These are phyloP conservation scores for Aspergillus uvarum DNA, from an alignment of 2,329 filamentous ascomycete genomes.

Conservation along the genomic window DNA sequence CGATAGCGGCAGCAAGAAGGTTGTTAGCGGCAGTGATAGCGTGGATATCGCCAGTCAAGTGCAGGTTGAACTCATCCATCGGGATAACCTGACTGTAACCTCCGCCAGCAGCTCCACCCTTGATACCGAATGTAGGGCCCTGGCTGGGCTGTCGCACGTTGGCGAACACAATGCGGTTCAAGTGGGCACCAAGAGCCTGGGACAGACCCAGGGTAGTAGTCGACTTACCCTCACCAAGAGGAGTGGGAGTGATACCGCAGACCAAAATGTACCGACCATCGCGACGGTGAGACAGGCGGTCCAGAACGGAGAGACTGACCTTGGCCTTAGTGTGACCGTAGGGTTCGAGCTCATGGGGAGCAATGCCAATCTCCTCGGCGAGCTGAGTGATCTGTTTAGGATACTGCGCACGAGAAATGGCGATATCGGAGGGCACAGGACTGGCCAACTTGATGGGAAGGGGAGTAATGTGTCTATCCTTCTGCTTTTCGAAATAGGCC, in stretches of 20 bases:
- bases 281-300: constrained; percentile 79
- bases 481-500: constrained; percentile 78
- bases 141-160: constrained; percentile 97
- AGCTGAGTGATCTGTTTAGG: constrained; percentile 89
- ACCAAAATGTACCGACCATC: constrained; percentile 92
- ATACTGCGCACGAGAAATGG: constrained; percentile 80
- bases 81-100: constrained; percentile 99
- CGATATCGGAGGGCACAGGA: constrained; percentile 94
- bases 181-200: constrained; percentile 85
- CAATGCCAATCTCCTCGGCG: constrained; percentile 83
- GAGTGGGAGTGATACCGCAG: constrained; percentile 93
- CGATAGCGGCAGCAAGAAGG: constrained; percentile 89
- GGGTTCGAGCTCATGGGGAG: constrained; percentile 84
- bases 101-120: constrained; percentile 93
- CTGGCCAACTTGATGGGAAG: constrained; percentile 76
- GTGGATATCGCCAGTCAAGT: constrained; percentile 96
- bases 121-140: constrained; percentile 97
- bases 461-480: constrained; percentile 73
- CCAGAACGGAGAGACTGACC: constrained; percentile 77
- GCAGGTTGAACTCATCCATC: constrained; percentile 99
- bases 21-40: constrained; percentile 98
- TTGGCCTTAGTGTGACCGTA: constrained; percentile 97
- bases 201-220: constrained; percentile 95
- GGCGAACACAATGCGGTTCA: constrained; percentile 86
- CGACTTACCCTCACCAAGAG: constrained; percentile 95